Percentiles rank a stretch among this genome's conserved stretches.
Conservation (phyloP, 768 basidiomycete species). For the Calocybe indica region DNA sequence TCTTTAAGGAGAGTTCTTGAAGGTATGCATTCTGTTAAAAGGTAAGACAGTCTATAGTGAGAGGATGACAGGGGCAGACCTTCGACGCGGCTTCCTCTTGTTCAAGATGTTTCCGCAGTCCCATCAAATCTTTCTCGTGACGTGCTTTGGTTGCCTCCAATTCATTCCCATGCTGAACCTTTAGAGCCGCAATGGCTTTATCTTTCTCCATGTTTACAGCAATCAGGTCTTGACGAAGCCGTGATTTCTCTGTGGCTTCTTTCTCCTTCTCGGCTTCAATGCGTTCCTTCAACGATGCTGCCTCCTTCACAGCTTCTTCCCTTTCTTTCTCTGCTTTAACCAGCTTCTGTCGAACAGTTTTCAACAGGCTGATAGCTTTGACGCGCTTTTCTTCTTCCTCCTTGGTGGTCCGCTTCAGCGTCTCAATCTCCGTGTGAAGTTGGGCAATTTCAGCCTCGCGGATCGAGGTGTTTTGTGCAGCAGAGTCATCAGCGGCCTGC, state of each 20-base stretch:
- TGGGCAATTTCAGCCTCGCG: conserved; percentile 51
- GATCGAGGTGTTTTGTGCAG: conserved; percentile 42
- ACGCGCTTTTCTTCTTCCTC: conserved; percentile 97
- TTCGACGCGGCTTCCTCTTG: conserved; percentile 53
- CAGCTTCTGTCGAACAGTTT: conserved; percentile 95
- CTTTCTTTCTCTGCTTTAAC: conserved; percentile 94
- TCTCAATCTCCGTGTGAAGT: conserved; percentile 59
- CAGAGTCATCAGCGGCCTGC: conserved; percentile 39
- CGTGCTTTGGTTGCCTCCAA: conserved; percentile 41
- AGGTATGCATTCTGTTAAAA: conserved; percentile 52
- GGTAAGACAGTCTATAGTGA: conserved; percentile 2
- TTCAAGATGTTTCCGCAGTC: neutral
- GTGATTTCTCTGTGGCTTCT: conserved; percentile 58
- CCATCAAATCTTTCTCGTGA: neutral
- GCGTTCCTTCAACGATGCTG: conserved; percentile 42
- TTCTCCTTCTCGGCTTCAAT: conserved; percentile 48
- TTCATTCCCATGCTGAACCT: conserved; percentile 76
- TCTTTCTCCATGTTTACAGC: conserved; percentile 26
- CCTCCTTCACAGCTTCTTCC: conserved; percentile 69
- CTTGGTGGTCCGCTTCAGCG: conserved; percentile 57
- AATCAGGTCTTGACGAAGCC: conserved; percentile 23
- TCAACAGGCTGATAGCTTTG: conserved; percentile 88
- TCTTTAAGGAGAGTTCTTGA: conserved; percentile 59
- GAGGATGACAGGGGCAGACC: conserved; percentile 29
- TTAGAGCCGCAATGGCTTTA: conserved; percentile 54